Percentiles rank a stretch among this genome's conserved stretches.
Conservation (phyloP, 139 green algal species). For the Pedinophyceae sp. region DNA sequence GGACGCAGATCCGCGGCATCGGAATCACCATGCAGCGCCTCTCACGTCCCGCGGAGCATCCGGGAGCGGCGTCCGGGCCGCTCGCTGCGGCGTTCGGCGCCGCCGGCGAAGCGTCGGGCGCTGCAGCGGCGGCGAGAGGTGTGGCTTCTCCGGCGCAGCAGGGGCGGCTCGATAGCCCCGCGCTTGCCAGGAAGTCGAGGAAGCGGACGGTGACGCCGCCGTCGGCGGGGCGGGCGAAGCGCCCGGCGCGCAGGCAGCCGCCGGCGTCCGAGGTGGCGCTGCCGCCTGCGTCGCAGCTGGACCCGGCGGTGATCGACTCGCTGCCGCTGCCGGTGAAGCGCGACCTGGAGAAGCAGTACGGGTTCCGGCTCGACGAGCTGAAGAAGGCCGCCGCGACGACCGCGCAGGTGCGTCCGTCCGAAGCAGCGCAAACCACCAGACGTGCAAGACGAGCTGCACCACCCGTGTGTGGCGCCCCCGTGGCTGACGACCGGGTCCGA, state of each 20-base stretch:
- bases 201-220: not conserved
- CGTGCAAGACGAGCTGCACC: no score
- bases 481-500: no score
- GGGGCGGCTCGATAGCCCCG: not conserved
- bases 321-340: slow-evolving; percentile 38
- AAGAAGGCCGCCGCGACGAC: not conserved
- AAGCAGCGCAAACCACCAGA: no score
- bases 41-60: no score
- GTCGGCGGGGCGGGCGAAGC: not conserved
- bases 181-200: not conserved
- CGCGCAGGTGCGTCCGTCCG: no score
- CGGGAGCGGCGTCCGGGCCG: not conserved
- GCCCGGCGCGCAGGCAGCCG: not conserved
- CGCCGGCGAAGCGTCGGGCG: not conserved
- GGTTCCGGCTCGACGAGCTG: not conserved
- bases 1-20: slow-evolving; percentile 51
- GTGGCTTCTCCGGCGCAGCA: not conserved
- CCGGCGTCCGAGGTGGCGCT: slow-evolving; percentile 7
- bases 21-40: slow-evolving; percentile 41
- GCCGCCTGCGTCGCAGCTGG: slow-evolving; percentile 39
- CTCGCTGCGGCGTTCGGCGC: not conserved
- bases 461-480: no score
- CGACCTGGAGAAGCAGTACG: slow-evolving; percentile 51
- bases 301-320: slow-evolving; percentile 39
- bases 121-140: not conserved